These are phyloP conservation scores for Hypoxylon sp. DNA, from an alignment of 2,329 filamentous ascomycete species.

Conservation along the genomic window DNA sequence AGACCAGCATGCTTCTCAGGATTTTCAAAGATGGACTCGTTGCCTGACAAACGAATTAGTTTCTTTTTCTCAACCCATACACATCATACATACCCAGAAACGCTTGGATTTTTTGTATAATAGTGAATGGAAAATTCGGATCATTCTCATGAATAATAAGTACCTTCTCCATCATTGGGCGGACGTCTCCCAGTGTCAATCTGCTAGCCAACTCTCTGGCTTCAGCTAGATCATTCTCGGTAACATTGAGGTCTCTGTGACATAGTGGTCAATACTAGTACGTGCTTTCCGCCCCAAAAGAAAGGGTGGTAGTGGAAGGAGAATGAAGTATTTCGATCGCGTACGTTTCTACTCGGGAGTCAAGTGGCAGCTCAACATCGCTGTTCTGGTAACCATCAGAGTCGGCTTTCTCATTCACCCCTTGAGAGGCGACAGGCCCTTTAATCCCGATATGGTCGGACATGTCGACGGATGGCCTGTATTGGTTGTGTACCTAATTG, in stretches of 20 bases:
- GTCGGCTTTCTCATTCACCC: constrained; percentile 30
- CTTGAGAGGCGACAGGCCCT: constrained; percentile 23
- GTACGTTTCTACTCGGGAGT: constrained; percentile 41
- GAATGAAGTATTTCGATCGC: constrained; percentile 16
- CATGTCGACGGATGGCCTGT: constrained; percentile 16
- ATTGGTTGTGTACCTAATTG: background rate
- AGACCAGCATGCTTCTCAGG: constrained; percentile 56
- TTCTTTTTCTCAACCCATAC: background rate
- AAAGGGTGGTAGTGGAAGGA: no score
- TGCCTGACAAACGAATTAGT: constrained; percentile 17
- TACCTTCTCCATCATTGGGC: constrained; percentile 56
- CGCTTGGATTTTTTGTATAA: constrained; percentile 58
- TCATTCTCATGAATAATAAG: constrained; percentile 61
- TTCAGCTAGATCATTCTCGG: constrained; percentile 47
- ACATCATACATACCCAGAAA: constrained; percentile 54
- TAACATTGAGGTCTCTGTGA: constrained; percentile 48
- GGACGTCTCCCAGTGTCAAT: constrained; percentile 47
- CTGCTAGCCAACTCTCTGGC: constrained; percentile 46
- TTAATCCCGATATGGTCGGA: constrained; percentile 26
- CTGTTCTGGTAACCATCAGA: constrained; percentile 30
- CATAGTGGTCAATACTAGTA: background rate
- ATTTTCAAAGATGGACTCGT: constrained; percentile 50
- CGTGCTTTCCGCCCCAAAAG: background rate
- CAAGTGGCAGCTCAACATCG: constrained; percentile 33
- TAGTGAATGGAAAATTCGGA: constrained; percentile 62